Conservation (phyloP, 1,284 basidiomycete genomes). For the Melampsora larici-populina region DNA sequence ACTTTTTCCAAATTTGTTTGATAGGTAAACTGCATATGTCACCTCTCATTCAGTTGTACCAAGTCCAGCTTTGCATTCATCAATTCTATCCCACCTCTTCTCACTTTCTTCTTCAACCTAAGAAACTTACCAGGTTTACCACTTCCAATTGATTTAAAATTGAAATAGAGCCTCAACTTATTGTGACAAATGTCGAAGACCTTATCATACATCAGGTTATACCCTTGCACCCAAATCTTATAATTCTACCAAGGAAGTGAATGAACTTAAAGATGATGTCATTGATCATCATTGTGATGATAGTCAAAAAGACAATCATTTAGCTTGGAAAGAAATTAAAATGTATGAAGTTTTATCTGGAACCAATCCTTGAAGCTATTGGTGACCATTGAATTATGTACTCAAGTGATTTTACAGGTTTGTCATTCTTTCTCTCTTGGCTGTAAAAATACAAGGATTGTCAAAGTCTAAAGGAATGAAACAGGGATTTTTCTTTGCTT, state of each 20-base stretch:
- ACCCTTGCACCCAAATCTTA: not conserved
- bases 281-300: too few relatives aligned
- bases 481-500: too few relatives aligned
- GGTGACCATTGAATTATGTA: constrained; percentile 42
- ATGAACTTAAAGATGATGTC: not conserved
- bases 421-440: not conserved
- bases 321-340: constrained; percentile 43
- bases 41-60: too few relatives aligned
- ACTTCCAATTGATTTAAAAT: constrained; percentile 6
- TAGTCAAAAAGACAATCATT: too few relatives aligned
- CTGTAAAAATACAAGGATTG: too few relatives aligned
- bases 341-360: too few relatives aligned
- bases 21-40: constrained; percentile 39
- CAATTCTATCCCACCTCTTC: too few relatives aligned
- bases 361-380: constrained; percentile 42
- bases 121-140: constrained; percentile 37
- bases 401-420: constrained; percentile 36
- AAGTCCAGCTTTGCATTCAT: too few relatives aligned
- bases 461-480: too few relatives aligned
- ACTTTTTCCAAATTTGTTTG: not conserved
- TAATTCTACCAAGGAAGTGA: not conserved
- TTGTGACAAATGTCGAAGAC: constrained; percentile 11
- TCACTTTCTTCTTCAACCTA: too few relatives aligned
- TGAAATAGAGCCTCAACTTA: constrained; percentile 6
- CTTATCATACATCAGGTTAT: not conserved